Evolutionary conservation across 805 yeast species (phyloP), one percentile per base, ranked within the genome.

Genomic region (Myxozyma melibiosi): DNA sequence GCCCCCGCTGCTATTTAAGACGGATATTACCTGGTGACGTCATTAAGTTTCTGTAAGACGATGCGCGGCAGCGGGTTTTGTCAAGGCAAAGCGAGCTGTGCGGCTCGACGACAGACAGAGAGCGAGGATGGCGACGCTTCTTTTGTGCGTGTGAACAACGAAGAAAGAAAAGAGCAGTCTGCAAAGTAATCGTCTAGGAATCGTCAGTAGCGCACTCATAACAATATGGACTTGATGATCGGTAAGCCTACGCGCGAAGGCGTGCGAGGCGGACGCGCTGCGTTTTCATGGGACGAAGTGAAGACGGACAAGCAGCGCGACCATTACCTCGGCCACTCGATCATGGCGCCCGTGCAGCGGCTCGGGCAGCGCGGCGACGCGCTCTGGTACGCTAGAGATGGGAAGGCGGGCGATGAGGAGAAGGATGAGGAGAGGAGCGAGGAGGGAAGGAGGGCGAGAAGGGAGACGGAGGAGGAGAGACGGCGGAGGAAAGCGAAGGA

Each of bases 311-410:
- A 64, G 28, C 55, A 67, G 38, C 64, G 66, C 2, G 66, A 55
- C 35, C 58, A 65, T 45, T 67, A 67, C 39, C 63, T 67, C 20
- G 70, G 70, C 5, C 62, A 64, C 50, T 64, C 68, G 20, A 47
- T 67, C 20, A 67, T 67, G 69, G 70, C 70, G 4, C 70, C 70
- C 2, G 34, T 53, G 2, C 66, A 66, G 13, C 54, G 70, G 8
- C 57, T 68, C 62, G 64, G 58, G 16, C 43, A 55, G 18, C 55
- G 61, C 13, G 47, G 51, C 18, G 70, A 67, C 47, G 46, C 51
- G 20, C 44, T 59, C 14, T 67, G 70, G 70, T 67, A 68, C 42
- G 37, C 67, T n/a, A 58, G 62, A 34, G 68, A 61, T 14, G 51
- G 51, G 31, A 27, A 28, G 2, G 37, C 14, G n/a, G 9, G 28